Evolutionary conservation across 805 yeast species (phyloP).

Genomic region (Myxozyma lipomycoides): DNA sequence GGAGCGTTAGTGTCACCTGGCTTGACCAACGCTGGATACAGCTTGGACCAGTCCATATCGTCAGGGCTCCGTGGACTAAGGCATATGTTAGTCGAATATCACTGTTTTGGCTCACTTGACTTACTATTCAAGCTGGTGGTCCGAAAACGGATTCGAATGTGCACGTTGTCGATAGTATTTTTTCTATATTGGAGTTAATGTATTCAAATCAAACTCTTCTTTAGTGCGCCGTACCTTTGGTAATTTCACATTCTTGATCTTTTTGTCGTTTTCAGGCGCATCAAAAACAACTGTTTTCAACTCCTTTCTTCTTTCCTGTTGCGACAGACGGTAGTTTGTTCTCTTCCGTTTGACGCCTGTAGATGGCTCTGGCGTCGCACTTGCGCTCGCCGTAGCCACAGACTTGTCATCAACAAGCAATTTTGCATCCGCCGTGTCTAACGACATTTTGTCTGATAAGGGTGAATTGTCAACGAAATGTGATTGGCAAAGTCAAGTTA

Average conservation of each 20-base stretch:
- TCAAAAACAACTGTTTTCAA: conserved; percentile 46
- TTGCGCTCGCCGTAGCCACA: neutral
- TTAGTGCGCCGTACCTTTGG: conserved; percentile 15
- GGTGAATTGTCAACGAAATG: too few species aligned
- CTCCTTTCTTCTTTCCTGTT: conserved; percentile 48
- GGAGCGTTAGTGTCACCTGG: conserved; percentile 19
- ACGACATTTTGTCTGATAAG: too few species aligned
- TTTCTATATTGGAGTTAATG: conserved; percentile 43
- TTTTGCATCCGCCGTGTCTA: too few species aligned
- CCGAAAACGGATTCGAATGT: conserved; percentile 95
- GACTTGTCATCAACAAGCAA: too few species aligned
- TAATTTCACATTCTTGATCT: conserved; percentile 9
- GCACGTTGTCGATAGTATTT: conserved; percentile 94
- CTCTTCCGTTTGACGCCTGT: conserved; percentile 32
- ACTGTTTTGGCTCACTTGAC: conserved; percentile 1
- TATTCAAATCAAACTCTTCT: neutral
- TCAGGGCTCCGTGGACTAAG: conserved; percentile 66
- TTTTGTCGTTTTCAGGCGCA: conserved; percentile 22
- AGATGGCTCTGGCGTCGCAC: neutral
- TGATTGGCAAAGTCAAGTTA: too few species aligned
- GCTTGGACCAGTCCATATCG: conserved; percentile 79
- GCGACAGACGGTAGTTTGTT: conserved; percentile 41
- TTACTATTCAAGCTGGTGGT: conserved; percentile 78
- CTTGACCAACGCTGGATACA: conserved; percentile 58
- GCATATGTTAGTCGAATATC: neutral